Base-by-base conservation (phyloP, 1,284 basidiomycete genomes). In the Cutaneotrichosporon sp. region DNA sequence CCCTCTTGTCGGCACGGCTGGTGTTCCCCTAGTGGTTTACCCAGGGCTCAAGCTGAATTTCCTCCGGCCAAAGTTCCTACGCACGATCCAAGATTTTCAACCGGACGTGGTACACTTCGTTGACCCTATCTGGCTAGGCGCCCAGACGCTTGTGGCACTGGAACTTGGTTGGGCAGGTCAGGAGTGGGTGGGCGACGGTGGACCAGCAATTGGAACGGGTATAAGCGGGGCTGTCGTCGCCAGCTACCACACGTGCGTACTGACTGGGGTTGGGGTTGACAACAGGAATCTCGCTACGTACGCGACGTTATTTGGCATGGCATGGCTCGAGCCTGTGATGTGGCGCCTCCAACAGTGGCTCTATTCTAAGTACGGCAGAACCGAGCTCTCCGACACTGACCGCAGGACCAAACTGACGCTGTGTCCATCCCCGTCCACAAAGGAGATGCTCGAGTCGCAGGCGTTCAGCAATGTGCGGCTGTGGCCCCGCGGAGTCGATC, bases 11-110 rank as follows among this genome's bases (percentile, higher is more conserved):
- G 79, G 80, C 8, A 81, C 81, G 0, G 71, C 76, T n/a, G 80
- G 80, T 14, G 70, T 82, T 6, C 80, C 80, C 0, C 68, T 82
- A 4, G 65, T 81, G 31, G 70, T 81, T 37, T 81, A 81, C 56
- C 79, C 79, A 0, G 79, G 79, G 0, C 72, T 82, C 42, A 80
- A 79, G 67, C 75, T 82, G 61, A 82, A 82, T 67, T 82, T 82
- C 59, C 71, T 80, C 43, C 76, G 80, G 1, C 80, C 79, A 1
- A 75, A 76, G 37, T 81, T 82, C 62, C 64, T 81, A 48, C 66
- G 73, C n/a, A 70, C 76, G 16, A 75, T 77, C 46, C 67, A 66
- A 29, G 71, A 76, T 41, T 77, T 75, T 49, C 64, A 79, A 55
- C 80, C 81, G 1, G 80, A 82, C 57, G 78, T 82, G 8, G 76